Base-by-base conservation (phyloP, 305 asterid species). In the Coffea humblotiana region DNA sequence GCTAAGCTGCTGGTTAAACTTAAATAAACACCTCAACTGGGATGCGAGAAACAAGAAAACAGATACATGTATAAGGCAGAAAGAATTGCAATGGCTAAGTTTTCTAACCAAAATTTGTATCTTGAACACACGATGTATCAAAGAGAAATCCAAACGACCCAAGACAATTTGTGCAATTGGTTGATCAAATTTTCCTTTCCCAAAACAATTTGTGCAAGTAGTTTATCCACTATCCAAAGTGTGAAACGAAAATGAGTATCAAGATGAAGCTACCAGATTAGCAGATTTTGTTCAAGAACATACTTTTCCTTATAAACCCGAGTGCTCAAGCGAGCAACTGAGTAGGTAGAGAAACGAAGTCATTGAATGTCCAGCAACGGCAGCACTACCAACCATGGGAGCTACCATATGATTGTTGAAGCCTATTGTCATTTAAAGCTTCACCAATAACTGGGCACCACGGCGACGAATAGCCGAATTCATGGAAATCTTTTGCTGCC, bases 341-440 rank as follows among this genome's bases (percentile, higher is more conserved):
- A 35, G 71, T 66, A 70, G 73, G 81, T 80, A 61, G 48, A 65
- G 63, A 65, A 71, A 78, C 68, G 76, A 84, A 71, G 58, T 82
- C 89, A 87, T 86, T 83, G 52, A 86, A 80, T 84, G 83, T 76
- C 78, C 67, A 51, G 74, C 82, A 78, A 71, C 81, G 76, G 79
- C 80, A 63, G 72, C 77, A 67, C 66, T 16, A 73, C 74, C 82
- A 63, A 76, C 71, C 47, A 74, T 80, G 80, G 81, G 58, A 77
- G 10, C 23, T 56, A 71, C 73, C 35, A 54, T 63, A 35, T 74
- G 48, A 51, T 77, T 58, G 4, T 56, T 48, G 84, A 79, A 74
- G 81, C 82, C 77, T 71, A 77, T 77, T 79, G 43, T 69, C 64
- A 76, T 45, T 78, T 66, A 76, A 69, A 51, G 63, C 66, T 43